phyloP scores from a whole-genome alignment of 2,329 filamentous ascomycete species.

The Sporothrix inflata region DNA sequence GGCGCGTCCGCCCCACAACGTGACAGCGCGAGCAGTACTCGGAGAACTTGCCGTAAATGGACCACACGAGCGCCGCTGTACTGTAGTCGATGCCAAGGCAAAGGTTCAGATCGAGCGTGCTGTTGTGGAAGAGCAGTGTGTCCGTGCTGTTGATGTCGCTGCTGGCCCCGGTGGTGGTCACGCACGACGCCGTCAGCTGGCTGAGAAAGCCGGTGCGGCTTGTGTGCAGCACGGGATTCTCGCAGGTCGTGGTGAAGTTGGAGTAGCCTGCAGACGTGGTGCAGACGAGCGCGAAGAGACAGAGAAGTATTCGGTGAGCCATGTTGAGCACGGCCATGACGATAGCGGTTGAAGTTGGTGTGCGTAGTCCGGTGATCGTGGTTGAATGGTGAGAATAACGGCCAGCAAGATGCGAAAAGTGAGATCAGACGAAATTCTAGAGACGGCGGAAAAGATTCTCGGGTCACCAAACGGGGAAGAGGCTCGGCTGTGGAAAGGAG shows the following conservation, averaged over 20 bases:
- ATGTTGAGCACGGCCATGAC: neutral
- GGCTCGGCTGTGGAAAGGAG: constrained; percentile 1
- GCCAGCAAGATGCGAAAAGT: neutral
- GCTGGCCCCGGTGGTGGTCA: neutral
- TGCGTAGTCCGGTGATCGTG: too few species aligned
- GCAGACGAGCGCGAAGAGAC: neutral
- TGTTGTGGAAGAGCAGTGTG: constrained; percentile 18
- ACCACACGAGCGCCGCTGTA: constrained; percentile 29
- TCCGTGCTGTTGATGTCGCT: neutral
- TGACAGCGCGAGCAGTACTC: constrained; percentile 33
- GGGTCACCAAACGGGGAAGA: neutral
- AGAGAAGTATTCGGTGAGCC: neutral
- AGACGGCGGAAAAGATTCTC: neutral
- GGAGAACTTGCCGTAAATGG: constrained; percentile 33
- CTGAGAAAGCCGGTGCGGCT: constrained; percentile 15
- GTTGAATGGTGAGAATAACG: neutral
- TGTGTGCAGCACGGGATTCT: neutral
- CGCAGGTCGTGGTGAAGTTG: constrained; percentile 28
- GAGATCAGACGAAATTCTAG: neutral
- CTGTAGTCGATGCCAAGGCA: constrained; percentile 34
- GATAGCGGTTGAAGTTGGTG: too few species aligned
- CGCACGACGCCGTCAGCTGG: constrained; percentile 16
- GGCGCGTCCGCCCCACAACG: neutral
- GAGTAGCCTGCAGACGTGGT: neutral
- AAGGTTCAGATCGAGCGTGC: constrained; percentile 34